Base-by-base conservation (phyloP, 106 monocot genomes). In the Chionographis japonica region DNA sequence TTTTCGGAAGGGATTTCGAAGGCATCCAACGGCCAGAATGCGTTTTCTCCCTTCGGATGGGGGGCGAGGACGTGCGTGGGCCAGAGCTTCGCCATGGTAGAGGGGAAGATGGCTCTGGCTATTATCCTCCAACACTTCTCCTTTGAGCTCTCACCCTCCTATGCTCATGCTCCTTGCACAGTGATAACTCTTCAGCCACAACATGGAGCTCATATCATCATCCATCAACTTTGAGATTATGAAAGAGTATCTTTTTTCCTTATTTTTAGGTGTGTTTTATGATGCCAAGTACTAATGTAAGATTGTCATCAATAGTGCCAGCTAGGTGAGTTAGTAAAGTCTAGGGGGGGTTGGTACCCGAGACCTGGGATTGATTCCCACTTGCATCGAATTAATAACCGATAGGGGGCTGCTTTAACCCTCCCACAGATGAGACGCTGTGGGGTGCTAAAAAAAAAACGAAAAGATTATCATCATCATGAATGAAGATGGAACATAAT, bases 131-230 rank as follows among this genome's bases (percentile, higher is more conserved):
- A 78, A 20, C 20, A 12, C 39, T 81, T 73, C 56, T 61, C 43
- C 10, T 79, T 86, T 46, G 61, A 81, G 57, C 75, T 81, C 3
- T 78, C 86, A 13, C 78, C 78, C 12, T 71, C 81, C 2, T 86
- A 86, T 70, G 70, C 81, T 63, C 86, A 86, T 52, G 86, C 82
- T 37, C 86, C 86, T 43, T 64, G 59, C 38, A 58, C 66, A n/a
- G 52, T 78, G 3, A 40, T 88, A 43, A 88, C 68, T 2, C 37
- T 86, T 50, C 75, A 72, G 8, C 86, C 86, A 51, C 78, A 82
- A 36, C 63, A 39, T 75, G 81, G 86, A 18, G 78, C 83, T 74
- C 72, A 78, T 68, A 46, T 79, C 41, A 54, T 79, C 41, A 1
- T 79, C 11, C 35, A 63, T 42, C 56, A 59, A 36, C 43, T 74